Evolutionary conservation across 805 yeast genomes (phyloP).

Genomic region (Sugiyamaella mastotermitis): DNA sequence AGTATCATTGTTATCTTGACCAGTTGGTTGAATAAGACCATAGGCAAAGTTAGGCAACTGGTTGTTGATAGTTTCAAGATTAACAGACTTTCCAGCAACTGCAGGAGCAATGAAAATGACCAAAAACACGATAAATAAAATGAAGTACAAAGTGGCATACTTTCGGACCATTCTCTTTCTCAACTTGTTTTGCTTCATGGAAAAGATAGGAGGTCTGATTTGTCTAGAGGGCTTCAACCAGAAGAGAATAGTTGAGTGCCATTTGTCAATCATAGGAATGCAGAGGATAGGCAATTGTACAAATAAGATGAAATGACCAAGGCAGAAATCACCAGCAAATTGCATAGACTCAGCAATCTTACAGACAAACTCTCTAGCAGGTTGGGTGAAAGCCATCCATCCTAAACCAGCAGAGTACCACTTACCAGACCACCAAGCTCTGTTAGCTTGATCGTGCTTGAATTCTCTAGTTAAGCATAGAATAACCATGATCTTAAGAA

Average conservation of each 20-base stretch:
- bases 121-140: constrained; percentile 61
- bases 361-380: constrained; percentile 90
- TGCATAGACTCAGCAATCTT: constrained; percentile 91
- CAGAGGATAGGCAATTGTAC: constrained; percentile 80
- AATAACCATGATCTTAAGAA: constrained; percentile 79
- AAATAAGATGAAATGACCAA: constrained; percentile 86
- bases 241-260: constrained; percentile 98
- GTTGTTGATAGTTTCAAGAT: constrained; percentile 31
- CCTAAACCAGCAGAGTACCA: constrained; percentile 97
- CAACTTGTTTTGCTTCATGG: constrained; percentile 91
- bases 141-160: constrained; percentile 77
- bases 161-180: constrained; percentile 97
- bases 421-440: constrained; percentile 99
- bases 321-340: constrained; percentile 92
- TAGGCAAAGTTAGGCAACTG: constrained; percentile 31
- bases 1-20: constrained; percentile 76
- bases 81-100: constrained; percentile 59
- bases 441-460: constrained; percentile 89
- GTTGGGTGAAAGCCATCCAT: constrained; percentile 91
- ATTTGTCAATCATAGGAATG: constrained; percentile 86
- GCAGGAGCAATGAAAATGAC: constrained; percentile 89
- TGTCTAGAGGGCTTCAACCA: constrained; percentile 98
- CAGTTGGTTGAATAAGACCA: constrained; percentile 90
- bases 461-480: constrained; percentile 86
- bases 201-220: constrained; percentile 96